Evolutionary conservation across 2,329 filamentous ascomycete genomes (phyloP), one percentile per base, ranked within the genome.

Genomic region (Aspergillus ustus): DNA sequence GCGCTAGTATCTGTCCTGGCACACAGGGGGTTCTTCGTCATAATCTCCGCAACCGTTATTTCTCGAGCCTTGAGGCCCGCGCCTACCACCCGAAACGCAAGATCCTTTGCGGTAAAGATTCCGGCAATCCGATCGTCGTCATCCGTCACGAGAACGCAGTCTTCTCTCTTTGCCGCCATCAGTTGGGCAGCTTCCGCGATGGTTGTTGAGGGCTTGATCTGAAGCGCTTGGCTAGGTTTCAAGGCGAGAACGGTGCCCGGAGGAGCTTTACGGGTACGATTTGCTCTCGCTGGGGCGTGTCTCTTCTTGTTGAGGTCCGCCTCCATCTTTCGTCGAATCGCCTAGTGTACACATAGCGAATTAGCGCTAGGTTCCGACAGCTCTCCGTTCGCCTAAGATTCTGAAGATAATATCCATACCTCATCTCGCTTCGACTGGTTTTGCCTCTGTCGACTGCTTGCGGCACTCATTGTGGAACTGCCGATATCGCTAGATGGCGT

Each of bases 21-120:
- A 77, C 95, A 99, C 17, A 99, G 87, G 11, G 95, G 95, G 81
- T 99, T 99, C 84, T 98, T 97, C 75, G 95, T 99, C 95, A 99
- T 99, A 78, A 99, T 99, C 75, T 98, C 93, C 68, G 93, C 91
- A 75, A 99, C 97, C 22, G 92, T 96, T 70, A 98, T 88, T 75
- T 89, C 92, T 76, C 87, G 90, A 34, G 95, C 91, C 82, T 97
- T 96, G 72, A 93, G 85, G 29, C 95, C 95, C 59, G 89, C 88
- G 59, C 94, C 95, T 28, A 99, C 94, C 11, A 99, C 95, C 61
- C 95, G 89, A 83, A 98, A 99, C 19, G 95, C 95, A 75, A 99
- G 84, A 83, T 99, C 95, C 83, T 99, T 99, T 68, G 95, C 95
- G 0, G 95, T 99, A 78, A 99, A 99, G 77, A 99, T 99, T 81